Base-by-base conservation (phyloP, 2,329 filamentous ascomycete genomes). In the Lachnellula subtilissima region DNA sequence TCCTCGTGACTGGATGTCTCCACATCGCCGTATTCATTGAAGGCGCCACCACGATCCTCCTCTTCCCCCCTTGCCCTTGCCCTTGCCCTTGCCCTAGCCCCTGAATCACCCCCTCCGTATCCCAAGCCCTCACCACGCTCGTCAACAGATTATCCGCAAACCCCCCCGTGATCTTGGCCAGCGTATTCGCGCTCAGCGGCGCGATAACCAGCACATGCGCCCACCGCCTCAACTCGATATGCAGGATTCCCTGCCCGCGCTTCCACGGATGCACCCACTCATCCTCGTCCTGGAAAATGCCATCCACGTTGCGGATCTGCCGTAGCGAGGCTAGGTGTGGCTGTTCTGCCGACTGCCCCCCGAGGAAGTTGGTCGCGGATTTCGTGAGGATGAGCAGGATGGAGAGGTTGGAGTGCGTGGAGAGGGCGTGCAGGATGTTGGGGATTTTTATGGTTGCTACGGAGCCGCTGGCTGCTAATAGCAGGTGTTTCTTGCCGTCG, bases 21-120 rank as follows among this genome's bases (percentile, higher is more conserved):
- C 89, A 96, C 92, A 96, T 96, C 4, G 86, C 85, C 23, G 84
- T 91, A 70, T 97, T 96, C 90, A 96, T 96, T 32, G 88, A 85
- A 1, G 87, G 86, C 2, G 88, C 88, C 0, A 93, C 87, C 1
- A 94, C 66, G 37, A 96, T 90, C 61, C 78, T 81, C 71, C 86
- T 87, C 70, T 78, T 83, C 52, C 68, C 47, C 53, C 58, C 59
- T 2, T 19, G 19, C n/a, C n/a, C n/a, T 43, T 55, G 45, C 2
- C 19, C 19, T 22, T 22, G 19, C 22, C 22, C 22, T 22, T 22
- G 22, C 22, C 2, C 22, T 3, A 22, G 22, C 52, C 52, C 52
- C 19, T 58, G 62, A 37, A 65, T 55, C 35, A 53, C 43, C 1
- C 62, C 63, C 25, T 62, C 64, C 0, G 85, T 86, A 72, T 97